Evolutionary conservation across 306 rosid species (phyloP).

Genomic region (Begonia peltatifolia): DNA sequence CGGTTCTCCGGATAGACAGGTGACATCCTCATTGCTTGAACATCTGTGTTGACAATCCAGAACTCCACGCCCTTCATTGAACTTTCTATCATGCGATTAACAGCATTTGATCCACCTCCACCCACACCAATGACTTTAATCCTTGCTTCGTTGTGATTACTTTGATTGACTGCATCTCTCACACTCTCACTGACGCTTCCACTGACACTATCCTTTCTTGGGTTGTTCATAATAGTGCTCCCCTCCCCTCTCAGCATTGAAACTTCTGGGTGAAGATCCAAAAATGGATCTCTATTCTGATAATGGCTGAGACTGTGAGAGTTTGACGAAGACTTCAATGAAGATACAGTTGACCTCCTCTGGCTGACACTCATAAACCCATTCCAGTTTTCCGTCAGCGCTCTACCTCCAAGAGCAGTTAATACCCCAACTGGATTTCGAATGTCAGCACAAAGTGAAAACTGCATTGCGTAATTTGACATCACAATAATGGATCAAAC

Average conservation of each 20-base stretch:
- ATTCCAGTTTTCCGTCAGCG: conserved; percentile 26
- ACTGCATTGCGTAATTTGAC: conserved; percentile 42
- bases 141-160: conserved; percentile 58
- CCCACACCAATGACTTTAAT: conserved; percentile 93
- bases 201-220: conserved; percentile 41
- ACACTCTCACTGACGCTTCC: conserved; percentile 43
- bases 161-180: conserved; percentile 25
- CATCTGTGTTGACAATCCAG: conserved; percentile 90
- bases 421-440: conserved; percentile 44
- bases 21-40: conserved; percentile 96
- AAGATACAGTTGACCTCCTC: conserved; percentile 27
- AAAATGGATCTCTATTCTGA: conserved; percentile 71
- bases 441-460: conserved; percentile 33
- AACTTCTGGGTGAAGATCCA: conserved; percentile 83
- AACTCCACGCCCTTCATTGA: conserved; percentile 93
- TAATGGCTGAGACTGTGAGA: conserved; percentile 44
- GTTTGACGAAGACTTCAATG: conserved; percentile 38
- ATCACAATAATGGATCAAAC: conserved; percentile 20
- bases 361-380: conserved; percentile 23
- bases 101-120: conserved; percentile 96
- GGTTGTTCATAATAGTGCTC: conserved; percentile 20
- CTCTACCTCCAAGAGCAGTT: conserved; percentile 42
- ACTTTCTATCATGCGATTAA: conserved; percentile 96
- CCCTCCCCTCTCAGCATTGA: conserved; percentile 92
- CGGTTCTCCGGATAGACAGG: conserved; percentile 68